Evolutionary conservation across 2,329 filamentous ascomycete species (phyloP).

Genomic region (Trichoderma aggressivum): DNA sequence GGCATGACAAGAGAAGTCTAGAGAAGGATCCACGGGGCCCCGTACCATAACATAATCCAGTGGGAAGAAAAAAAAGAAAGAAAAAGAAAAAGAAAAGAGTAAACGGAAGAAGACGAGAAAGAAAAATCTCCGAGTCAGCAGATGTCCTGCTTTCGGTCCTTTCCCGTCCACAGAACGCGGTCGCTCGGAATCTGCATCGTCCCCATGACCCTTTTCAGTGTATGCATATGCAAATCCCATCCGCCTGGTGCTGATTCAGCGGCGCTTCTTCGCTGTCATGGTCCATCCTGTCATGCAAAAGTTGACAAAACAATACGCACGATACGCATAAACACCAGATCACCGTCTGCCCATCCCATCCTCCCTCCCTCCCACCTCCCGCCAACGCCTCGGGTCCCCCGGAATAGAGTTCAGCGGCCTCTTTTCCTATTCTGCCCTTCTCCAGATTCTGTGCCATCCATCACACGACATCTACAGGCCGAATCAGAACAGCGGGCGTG

Average conservation of each 20-base stretch:
- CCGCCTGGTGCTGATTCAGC: conserved; percentile 9
- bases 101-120: not conserved
- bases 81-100: not conserved
- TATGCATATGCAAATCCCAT: not conserved
- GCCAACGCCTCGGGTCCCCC: not conserved
- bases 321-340: not conserved
- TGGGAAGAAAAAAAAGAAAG: not conserved
- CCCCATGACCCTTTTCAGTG: conserved; percentile 4
- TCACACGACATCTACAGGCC: not conserved
- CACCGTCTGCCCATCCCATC: not conserved
- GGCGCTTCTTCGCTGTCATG: not conserved
- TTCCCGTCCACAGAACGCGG: not conserved
- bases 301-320: not conserved
- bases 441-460: conserved; percentile 6
- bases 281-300: not conserved
- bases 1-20: not conserved
- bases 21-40: not conserved
- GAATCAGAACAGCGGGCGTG: not conserved
- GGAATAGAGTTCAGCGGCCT: conserved; percentile 13
- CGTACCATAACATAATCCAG: not conserved
- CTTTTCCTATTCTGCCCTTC: conserved; percentile 1
- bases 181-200: not conserved
- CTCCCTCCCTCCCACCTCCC: not conserved
- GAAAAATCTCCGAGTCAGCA: conserved; percentile 13
- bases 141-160: conserved; percentile 15